phyloP scores from a whole-genome alignment of 495 filamentous ascomycete species.

The Lophium mytilinum region DNA sequence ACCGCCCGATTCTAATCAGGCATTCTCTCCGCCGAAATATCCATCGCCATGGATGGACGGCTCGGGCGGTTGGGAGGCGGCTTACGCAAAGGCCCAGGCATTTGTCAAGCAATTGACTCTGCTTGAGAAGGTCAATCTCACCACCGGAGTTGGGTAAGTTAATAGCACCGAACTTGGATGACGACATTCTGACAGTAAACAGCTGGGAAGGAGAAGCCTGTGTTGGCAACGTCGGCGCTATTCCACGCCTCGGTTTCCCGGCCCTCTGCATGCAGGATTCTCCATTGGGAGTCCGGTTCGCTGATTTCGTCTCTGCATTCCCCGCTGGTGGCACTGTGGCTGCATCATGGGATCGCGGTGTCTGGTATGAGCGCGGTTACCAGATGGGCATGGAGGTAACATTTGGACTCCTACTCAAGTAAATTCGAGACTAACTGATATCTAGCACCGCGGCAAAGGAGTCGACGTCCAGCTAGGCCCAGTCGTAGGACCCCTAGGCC shows the following conservation, averaged over 20 bases:
- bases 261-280: conserved; percentile 84
- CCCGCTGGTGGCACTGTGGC: conserved; percentile 35
- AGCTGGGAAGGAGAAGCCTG: conserved; percentile 52
- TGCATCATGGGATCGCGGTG: conserved; percentile 35
- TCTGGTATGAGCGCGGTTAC: conserved; percentile 33
- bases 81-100: conserved; percentile 64
- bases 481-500: conserved; percentile 66
- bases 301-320: conserved; percentile 36
- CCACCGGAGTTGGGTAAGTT: conserved; percentile 70
- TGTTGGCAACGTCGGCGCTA: conserved; percentile 66
- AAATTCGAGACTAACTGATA: too few species aligned
- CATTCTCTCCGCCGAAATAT: conserved; percentile 56
- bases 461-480: conserved; percentile 82
- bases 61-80: conserved; percentile 63
- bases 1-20: conserved; percentile 4
- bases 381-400: conserved; percentile 32
- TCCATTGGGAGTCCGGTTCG: conserved; percentile 72
- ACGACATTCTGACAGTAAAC: background rate
- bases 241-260: conserved; percentile 70
- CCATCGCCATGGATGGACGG: conserved; percentile 62
- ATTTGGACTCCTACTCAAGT: too few species aligned
- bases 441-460: conserved; percentile 28
- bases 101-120: conserved; percentile 81
- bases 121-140: conserved; percentile 86
- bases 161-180: background rate